Evolutionary conservation across 495 filamentous ascomycete genomes (phyloP).

Genomic region (Tuber indicum): DNA sequence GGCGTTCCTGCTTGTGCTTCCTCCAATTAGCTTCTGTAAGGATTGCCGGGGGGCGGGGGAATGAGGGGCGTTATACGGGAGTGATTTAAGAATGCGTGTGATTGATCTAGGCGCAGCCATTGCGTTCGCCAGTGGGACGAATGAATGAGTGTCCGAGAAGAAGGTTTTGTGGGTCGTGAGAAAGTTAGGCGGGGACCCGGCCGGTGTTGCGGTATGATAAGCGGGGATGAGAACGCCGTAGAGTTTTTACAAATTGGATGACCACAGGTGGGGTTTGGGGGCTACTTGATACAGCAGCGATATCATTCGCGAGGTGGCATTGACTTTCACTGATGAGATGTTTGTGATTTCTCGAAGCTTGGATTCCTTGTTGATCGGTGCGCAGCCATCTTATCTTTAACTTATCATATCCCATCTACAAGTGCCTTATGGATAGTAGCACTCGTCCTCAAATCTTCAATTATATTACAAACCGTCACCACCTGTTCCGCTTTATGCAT

Average conservation of each 20-base stretch:
- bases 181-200: neutral
- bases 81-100: neutral
- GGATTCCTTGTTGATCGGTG: neutral
- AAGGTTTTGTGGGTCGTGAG: neutral
- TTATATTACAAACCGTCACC: no score
- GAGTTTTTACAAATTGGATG: neutral
- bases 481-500: no score
- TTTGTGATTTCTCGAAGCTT: neutral
- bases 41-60: neutral
- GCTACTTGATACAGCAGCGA: neutral
- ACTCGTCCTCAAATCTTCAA: no score
- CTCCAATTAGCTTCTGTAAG: neutral
- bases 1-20: neutral
- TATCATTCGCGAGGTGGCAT: neutral
- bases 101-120: neutral
- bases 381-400: neutral
- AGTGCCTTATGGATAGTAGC: no score
- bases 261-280: neutral
- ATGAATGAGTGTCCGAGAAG: neutral
- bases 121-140: neutral
- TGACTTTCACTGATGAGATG: neutral
- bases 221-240: neutral
- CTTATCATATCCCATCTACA: neutral
- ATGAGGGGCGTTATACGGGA: neutral
- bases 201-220: neutral